Evolutionary conservation across 2,329 filamentous ascomycete genomes (phyloP).

Genomic region (Colletotrichum sp.): DNA sequence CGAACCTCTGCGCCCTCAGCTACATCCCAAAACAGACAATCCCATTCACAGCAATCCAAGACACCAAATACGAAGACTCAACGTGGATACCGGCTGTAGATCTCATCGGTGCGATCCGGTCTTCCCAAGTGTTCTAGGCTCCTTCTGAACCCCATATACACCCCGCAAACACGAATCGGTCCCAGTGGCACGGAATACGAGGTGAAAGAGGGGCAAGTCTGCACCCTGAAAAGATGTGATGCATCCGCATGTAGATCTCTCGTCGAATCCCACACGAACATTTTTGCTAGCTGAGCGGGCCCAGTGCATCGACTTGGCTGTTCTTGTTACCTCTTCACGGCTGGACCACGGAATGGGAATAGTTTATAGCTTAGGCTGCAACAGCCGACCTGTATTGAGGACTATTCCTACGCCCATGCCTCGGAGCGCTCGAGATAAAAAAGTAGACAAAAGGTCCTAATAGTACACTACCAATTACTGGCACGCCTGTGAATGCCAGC

Average conservation of each 20-base stretch:
- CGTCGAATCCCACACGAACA: background rate
- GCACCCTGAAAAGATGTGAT: background rate
- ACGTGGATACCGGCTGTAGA: background rate
- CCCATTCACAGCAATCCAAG: background rate
- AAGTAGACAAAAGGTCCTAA: slow-evolving; percentile 20
- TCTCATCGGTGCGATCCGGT: background rate
- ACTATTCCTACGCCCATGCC: slow-evolving; percentile 12
- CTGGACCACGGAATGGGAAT: background rate
- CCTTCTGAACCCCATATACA: background rate
- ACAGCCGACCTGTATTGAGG: slow-evolving; percentile 18
- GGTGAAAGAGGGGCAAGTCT: background rate
- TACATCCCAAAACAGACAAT: background rate
- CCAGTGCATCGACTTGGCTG: background rate
- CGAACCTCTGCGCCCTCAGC: background rate
- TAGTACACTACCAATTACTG: slow-evolving; percentile 24
- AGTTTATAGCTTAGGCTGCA: background rate
- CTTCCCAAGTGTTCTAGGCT: background rate
- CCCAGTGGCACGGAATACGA: background rate
- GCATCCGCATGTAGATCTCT: background rate
- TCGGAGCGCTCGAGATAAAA: slow-evolving; percentile 15
- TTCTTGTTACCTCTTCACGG: background rate
- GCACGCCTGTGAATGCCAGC: slow-evolving; percentile 10
- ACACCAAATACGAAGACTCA: background rate
- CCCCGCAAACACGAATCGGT: slow-evolving; percentile 17
- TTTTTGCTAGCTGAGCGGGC: background rate